phyloP scores from a whole-genome alignment of 371 early-diverging fungal species.

The Conidiobolus coronatus region DNA sequence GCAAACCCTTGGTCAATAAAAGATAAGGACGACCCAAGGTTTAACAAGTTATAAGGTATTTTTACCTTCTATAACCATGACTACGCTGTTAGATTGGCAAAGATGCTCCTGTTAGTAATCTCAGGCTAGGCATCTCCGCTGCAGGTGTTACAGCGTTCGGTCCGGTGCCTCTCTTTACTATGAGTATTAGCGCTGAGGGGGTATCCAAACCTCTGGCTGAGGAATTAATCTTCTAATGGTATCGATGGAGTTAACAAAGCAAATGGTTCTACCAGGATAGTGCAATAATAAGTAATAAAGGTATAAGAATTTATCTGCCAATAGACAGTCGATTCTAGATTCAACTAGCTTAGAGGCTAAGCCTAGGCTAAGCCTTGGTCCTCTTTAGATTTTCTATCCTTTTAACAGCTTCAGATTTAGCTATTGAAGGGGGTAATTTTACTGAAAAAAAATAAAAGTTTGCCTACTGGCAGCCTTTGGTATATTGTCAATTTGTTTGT shows the following conservation, averaged over 20 bases:
- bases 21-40: no score
- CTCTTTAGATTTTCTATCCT: no score
- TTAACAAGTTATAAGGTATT: no score
- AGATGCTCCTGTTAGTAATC: no score
- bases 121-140: no score
- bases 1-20: no score
- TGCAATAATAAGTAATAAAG: constrained; percentile 66
- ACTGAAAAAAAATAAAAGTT: constrained; percentile 93
- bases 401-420: no score
- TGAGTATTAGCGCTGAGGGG: no score
- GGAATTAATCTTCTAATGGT: constrained; percentile 67
- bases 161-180: no score
- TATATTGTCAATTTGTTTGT: background rate
- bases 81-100: no score
- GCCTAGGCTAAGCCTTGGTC: constrained; percentile 26
- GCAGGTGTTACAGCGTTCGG: no score
- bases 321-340: constrained; percentile 59
- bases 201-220: constrained; percentile 43
- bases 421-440: constrained; percentile 60
- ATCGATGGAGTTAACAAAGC: constrained; percentile 90
- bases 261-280: constrained; percentile 72
- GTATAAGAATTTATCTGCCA: constrained; percentile 44
- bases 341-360: constrained; percentile 44
- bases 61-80: no score
- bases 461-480: constrained; percentile 17